A percentile compares a stretch with the other conserved stretches of the same genome.
Evolutionary conservation across 2,329 filamentous ascomycete genomes (phyloP).

Genomic region (Colletotrichum sp.): DNA sequence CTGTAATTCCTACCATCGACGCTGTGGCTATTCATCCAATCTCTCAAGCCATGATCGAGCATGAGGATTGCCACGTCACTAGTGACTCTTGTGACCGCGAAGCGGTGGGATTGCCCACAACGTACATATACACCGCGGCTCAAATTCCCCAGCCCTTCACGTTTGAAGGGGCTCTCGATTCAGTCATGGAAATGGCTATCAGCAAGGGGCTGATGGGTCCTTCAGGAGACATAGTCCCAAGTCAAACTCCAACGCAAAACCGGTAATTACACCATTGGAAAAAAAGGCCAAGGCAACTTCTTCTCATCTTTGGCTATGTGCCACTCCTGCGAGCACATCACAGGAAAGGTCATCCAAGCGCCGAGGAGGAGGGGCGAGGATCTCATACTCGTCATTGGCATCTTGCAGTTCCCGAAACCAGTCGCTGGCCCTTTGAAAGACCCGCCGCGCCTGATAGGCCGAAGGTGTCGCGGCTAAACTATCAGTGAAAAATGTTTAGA

Average conservation of each 20-base stretch:
- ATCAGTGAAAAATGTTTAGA: not conserved
- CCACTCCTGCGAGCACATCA: not conserved
- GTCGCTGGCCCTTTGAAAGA: not conserved
- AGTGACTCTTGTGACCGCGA: not conserved
- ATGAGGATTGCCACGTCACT: too few relatives aligned
- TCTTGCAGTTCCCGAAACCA: not conserved
- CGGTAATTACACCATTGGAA: not conserved
- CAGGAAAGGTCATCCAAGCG: not conserved
- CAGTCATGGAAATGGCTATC: not conserved
- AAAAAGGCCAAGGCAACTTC: not conserved
- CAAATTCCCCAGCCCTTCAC: not conserved
- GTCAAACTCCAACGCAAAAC: not conserved
- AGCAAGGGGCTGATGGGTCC: not conserved
- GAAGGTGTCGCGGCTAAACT: not conserved
- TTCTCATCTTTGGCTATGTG: not conserved
- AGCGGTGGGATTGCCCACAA: not conserved
- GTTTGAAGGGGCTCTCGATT: not conserved
- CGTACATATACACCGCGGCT: not conserved
- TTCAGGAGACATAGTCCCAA: not conserved
- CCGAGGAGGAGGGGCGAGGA: not conserved
- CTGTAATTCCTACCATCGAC: not conserved
- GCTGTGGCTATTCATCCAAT: not conserved
- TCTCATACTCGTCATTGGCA: not conserved
- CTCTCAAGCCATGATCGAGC: too few relatives aligned
- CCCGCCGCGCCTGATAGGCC: rapidly evolving